Percentiles rank a stretch among this genome's conserved stretches.
Evolutionary conservation across 495 filamentous ascomycete species (phyloP).

Genomic region (Niebla homalea): DNA sequence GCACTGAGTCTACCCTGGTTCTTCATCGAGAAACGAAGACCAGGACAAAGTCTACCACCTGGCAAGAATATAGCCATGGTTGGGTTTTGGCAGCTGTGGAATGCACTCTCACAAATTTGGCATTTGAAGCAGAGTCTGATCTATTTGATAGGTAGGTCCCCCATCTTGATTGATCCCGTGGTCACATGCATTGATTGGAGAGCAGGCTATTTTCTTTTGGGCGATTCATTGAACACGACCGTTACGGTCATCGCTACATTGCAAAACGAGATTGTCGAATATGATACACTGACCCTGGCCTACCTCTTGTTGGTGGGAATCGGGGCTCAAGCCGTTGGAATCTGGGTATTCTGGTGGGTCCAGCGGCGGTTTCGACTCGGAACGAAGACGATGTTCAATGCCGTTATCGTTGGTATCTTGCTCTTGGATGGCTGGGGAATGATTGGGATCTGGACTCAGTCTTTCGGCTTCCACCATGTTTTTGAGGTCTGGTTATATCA

Average conservation of each 20-base stretch:
- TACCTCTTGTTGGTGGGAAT: constrained; percentile 53
- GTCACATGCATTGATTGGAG: neutral
- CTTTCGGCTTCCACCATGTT: constrained; percentile 46
- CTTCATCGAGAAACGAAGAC: constrained; percentile 46
- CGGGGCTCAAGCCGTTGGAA: constrained; percentile 46
- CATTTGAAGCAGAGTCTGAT: constrained; percentile 48
- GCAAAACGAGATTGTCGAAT: constrained; percentile 48
- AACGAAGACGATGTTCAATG: constrained; percentile 53
- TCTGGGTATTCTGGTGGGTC: constrained; percentile 45
- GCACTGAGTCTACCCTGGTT: constrained; percentile 50
- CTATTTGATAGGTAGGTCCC: constrained; percentile 41
- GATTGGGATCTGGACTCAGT: constrained; percentile 51
- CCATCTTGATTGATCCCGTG: no score
- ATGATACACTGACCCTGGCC: constrained; percentile 46
- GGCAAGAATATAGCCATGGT: constrained; percentile 36
- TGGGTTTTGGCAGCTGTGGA: constrained; percentile 44
- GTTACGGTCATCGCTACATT: constrained; percentile 52
- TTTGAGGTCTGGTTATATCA: constrained; percentile 57
- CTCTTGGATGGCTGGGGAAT: constrained; percentile 52
- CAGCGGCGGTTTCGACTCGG: constrained; percentile 39
- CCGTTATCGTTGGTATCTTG: constrained; percentile 41
- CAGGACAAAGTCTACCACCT: constrained; percentile 38
- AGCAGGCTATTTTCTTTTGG: constrained; percentile 48
- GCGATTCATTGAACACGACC: constrained; percentile 52
- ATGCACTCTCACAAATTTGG: constrained; percentile 46